A percentile compares a stretch with the other conserved stretches of the same genome.
Evolutionary conservation across 495 filamentous ascomycete species (phyloP).

Genomic region (Penicillium salamii): DNA sequence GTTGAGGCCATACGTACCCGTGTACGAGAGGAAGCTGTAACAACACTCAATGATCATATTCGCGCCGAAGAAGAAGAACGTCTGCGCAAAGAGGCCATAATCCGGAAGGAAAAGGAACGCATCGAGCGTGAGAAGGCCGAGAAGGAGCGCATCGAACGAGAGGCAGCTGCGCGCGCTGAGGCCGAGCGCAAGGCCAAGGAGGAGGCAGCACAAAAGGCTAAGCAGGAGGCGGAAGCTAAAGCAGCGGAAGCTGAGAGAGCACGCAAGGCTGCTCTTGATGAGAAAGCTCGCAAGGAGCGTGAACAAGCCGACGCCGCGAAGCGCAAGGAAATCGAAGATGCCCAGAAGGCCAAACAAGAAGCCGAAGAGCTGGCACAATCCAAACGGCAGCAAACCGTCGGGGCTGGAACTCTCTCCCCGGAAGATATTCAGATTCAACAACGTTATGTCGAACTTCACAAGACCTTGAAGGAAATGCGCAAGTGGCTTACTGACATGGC

Average conservation of each 20-base stretch:
- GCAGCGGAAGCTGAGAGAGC: constrained; percentile 44
- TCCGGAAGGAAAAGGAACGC: constrained; percentile 35
- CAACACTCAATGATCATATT: constrained; percentile 31
- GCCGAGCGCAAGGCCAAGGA: constrained; percentile 40
- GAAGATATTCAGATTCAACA: constrained; percentile 47
- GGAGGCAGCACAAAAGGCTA: constrained; percentile 34
- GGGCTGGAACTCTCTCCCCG: constrained; percentile 21
- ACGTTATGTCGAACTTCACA: constrained; percentile 67
- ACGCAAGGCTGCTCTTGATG: constrained; percentile 39
- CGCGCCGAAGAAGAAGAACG: constrained; percentile 37
- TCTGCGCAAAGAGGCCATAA: constrained; percentile 32
- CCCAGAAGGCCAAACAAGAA: constrained; percentile 34
- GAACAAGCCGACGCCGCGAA: constrained; percentile 44
- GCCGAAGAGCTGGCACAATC: constrained; percentile 30
- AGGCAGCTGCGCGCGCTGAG: constrained; percentile 41
- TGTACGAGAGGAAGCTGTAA: constrained; percentile 59
- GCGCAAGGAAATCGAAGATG: constrained; percentile 36
- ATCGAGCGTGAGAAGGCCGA: constrained; percentile 39
- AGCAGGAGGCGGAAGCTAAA: constrained; percentile 34
- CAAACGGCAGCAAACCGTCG: constrained; percentile 28
- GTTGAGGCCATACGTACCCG: constrained; percentile 61
- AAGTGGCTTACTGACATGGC: constrained; percentile 46
- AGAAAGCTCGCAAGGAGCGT: constrained; percentile 55
- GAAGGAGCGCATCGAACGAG: constrained; percentile 30
- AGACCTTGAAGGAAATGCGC: constrained; percentile 69